phyloP scores from a whole-genome alignment of 108 stramenopile species.

The Nitzschia sp. region DNA sequence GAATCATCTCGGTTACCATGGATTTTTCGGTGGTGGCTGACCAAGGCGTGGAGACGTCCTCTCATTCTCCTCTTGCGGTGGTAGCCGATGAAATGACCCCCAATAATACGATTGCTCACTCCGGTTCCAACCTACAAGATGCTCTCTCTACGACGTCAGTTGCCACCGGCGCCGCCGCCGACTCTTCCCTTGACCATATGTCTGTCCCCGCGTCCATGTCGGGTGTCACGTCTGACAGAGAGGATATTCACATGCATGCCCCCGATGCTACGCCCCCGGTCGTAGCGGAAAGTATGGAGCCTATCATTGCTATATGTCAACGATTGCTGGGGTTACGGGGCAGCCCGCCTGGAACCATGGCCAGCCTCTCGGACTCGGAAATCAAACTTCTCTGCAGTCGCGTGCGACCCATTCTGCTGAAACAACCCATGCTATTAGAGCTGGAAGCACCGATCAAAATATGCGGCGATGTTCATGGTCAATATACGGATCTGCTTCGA shows the following conservation, averaged over 20 bases:
- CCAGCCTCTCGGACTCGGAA: constrained; percentile 71
- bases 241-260: constrained; percentile 40
- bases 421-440: constrained; percentile 98
- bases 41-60: too few species aligned
- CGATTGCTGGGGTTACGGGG: constrained; percentile 76
- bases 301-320: constrained; percentile 63
- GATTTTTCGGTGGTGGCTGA: constrained; percentile 1
- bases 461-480: constrained; percentile 96
- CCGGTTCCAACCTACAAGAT: neutral
- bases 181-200: neutral
- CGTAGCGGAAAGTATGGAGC: constrained; percentile 37
- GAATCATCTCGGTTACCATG: neutral
- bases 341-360: constrained; percentile 75
- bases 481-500: constrained; percentile 96
- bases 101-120: neutral
- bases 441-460: constrained; percentile 98
- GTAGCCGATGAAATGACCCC: constrained; percentile 11
- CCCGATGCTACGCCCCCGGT: constrained; percentile 48
- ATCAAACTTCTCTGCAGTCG: constrained; percentile 74
- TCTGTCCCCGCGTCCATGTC: neutral
- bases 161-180: neutral
- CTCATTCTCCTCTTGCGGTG: neutral
- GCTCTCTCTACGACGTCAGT: neutral
- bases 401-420: constrained; percentile 82
- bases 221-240: neutral